Evolutionary conservation across 768 basidiomycete genomes (phyloP), one percentile per base, ranked within the genome.

Genomic region (Tylopilus subfusipes): DNA sequence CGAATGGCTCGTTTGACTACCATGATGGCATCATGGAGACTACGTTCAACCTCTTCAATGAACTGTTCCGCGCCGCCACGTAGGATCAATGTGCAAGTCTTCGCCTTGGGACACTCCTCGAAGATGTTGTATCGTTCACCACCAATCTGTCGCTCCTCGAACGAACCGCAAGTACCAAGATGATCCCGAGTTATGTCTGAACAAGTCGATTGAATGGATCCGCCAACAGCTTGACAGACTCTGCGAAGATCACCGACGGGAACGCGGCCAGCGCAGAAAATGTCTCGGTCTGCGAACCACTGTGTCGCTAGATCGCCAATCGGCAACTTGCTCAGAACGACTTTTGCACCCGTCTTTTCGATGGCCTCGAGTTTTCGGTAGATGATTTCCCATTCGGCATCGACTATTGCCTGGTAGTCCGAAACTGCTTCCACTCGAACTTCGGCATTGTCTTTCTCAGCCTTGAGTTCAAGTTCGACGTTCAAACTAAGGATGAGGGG

Each of bases 351-450:
- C 2, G 95, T 97, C 65, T 89, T 86, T 64, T 93, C 91, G 68
- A 98, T 97, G 4, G 93, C 93, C 63, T 96, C 88, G 16, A 99
- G 79, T 73, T 99, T 99, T 62, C 90, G 84, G 76, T 96, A 98
- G 65, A 99, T 99, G 72, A 99, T 98, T 64, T 96, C 91, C 97
- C 97, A 99, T 70, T 99, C 97, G 12, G 97, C 97, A 69, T 99
- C 94, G 50, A 99, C 97, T 65, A 99, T 98, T 6, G 96, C 94
- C 73, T 99, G 97, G 68, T 99, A 99, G 68, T 99, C 97, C 18
- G 93, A 88, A 24, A 99, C 96, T 16, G 89, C 88, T 65, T 98
- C 93, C 18, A 99, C 93, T 33, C 97, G 85, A 39, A 99, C 93
- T 73, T 99, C 97, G 4, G 97, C 97, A 61, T 99, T 99, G 72